Conservation (phyloP, 2,329 filamentous ascomycete species). For the Colletotrichum australisinense region DNA sequence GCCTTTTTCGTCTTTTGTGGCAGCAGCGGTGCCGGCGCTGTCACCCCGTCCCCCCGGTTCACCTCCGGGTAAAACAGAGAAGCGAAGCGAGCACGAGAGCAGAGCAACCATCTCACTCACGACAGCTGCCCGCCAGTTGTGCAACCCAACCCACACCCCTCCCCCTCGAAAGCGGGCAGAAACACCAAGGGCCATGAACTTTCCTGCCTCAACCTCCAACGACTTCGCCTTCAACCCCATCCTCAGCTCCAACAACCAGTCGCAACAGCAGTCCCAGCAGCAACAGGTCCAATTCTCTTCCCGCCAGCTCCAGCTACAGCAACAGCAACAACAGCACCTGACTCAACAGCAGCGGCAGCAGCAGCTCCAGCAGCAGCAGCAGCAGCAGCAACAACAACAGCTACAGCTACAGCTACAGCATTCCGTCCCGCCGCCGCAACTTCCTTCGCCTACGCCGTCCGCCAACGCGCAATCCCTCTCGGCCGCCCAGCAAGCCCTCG, state of each 20-base stretch:
- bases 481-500: slow-evolving; percentile 35
- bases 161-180: slow-evolving; percentile 4
- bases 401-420: slow-evolving; percentile 36
- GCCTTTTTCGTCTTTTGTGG: neutral
- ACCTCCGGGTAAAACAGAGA: slow-evolving; percentile 3
- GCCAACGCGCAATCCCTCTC: slow-evolving; percentile 35
- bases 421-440: slow-evolving; percentile 34
- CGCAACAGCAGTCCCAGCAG: slow-evolving; percentile 37
- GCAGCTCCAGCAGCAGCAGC: slow-evolving; percentile 35
- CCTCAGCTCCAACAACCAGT: slow-evolving; percentile 37
- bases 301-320: slow-evolving; percentile 38
- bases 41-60: slow-evolving; percentile 18
- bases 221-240: slow-evolving; percentile 43
- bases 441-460: slow-evolving; percentile 25
- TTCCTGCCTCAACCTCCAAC: slow-evolving; percentile 43
- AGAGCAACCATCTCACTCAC: slow-evolving; percentile 9
- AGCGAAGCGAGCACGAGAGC: neutral
- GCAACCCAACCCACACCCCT: neutral
- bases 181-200: slow-evolving; percentile 43
- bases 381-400: slow-evolving; percentile 37
- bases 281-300: slow-evolving; percentile 32
- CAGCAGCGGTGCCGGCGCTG: neutral
- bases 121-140: slow-evolving; percentile 35
- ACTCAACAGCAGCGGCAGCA: slow-evolving; percentile 38
- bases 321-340: slow-evolving; percentile 35